Base-by-base conservation (phyloP, 192 early-diverging fungal species). In the Backusella mclennaniae region DNA sequence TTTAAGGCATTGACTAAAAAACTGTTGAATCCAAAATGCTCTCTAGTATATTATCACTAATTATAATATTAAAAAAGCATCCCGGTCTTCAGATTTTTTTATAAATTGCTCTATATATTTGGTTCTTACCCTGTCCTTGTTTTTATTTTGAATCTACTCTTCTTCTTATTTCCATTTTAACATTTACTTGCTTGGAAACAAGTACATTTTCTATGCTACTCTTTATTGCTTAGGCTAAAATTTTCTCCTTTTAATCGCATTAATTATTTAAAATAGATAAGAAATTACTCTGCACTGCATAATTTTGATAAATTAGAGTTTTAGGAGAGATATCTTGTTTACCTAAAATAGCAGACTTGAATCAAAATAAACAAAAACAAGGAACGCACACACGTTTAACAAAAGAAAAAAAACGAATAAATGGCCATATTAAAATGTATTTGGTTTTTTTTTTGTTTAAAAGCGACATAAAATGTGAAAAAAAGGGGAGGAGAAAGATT, bases 361-460 rank as follows among this genome's bases (percentile, higher is more conserved):
- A 53, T 53, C n/a, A 19, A 53, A 53, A 53, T 53, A 53, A 53
- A 23, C n/a, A 53, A 53, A 53, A 19, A 21, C 21, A 53, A n/a
- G 52, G 17, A 53, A 53, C 17, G 21, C n/a, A 21, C 52, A 53
- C 17, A 21, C 42, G 5, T 44, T 44, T 15, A 41, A 49, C 46
- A 53, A 53, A 21, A 53, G 21, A 21, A 21, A 21, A 53, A 53
- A 53, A 21, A 17, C n/a, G 52, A 19, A 15, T 53, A 53, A 53
- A 53, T 21, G 52, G 52, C 52, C 52, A 53, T 53, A 53, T 53
- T 53, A 53, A 53, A 53, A 53, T 53, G 52, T 53, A 53, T 53
- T 53, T 53, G 52, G 52, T 19, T 21, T 53, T 53, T n/a, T 52
- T 53, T 53, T 53, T 53, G 17, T 53, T 53, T 53, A 53, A 53